Evolutionary conservation across 129 eudicot genomes (phyloP).

Genomic region (Chrysanthemum lavandulifolium): DNA sequence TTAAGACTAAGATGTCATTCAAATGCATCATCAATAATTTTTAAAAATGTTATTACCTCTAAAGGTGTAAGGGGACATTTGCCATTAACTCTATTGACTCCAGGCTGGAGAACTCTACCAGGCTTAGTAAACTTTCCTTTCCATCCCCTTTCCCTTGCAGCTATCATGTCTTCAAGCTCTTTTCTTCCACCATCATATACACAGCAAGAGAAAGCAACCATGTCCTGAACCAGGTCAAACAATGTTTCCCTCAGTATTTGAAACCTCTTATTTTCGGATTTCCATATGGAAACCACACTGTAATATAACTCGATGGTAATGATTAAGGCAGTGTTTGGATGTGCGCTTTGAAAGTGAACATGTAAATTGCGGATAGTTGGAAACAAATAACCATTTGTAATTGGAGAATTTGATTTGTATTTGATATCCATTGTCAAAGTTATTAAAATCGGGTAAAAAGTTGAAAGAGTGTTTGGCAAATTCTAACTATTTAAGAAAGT

Average conservation of each 20-base stretch:
- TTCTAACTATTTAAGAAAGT: neutral
- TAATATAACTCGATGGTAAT: neutral
- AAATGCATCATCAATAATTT: neutral
- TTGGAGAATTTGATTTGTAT: neutral
- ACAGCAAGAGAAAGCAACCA: conserved; percentile 99
- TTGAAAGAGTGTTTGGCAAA: neutral
- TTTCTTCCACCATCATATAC: conserved; percentile 84
- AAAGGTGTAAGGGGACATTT: conserved; percentile 94
- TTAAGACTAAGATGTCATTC: too few relatives aligned
- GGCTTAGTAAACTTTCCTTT: conserved; percentile 92
- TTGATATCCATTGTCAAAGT: neutral
- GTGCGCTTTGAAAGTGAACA: neutral
- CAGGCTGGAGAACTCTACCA: conserved; percentile 90
- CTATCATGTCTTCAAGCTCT: conserved; percentile 86
- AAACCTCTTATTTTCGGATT: neutral
- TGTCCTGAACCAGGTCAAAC: conserved; percentile 55
- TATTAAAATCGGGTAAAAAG: neutral
- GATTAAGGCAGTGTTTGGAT: neutral
- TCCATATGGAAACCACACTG: conserved; percentile 2
- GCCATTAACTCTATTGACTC: conserved; percentile 85
- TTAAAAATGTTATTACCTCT: conserved; percentile 49
- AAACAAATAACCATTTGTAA: neutral
- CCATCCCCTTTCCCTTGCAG: conserved; percentile 99
- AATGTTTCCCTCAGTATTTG: conserved; percentile 15
- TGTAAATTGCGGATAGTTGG: neutral